Evolutionary conservation across 768 basidiomycete species (phyloP).

Genomic region (Lentinus brumalis): DNA sequence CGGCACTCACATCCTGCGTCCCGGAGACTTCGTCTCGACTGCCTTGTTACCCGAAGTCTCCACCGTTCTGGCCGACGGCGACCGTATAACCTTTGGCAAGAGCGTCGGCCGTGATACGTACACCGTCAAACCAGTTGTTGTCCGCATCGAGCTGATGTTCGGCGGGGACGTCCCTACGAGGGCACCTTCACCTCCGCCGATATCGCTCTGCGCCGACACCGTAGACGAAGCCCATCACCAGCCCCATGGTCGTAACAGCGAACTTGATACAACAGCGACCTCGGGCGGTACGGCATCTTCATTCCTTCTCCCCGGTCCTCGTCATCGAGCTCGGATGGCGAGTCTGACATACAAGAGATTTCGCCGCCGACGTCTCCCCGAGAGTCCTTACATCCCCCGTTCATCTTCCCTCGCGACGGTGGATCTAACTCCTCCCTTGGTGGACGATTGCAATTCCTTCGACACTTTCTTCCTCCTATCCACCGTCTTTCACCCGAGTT

Average conservation of each 20-base stretch:
- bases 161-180: slow-evolving; percentile 10
- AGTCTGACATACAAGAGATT: slow-evolving; percentile 30
- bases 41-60: slow-evolving; percentile 57
- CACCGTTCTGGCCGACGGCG: slow-evolving; percentile 62
- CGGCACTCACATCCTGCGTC: slow-evolving; percentile 67
- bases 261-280: slow-evolving; percentile 31
- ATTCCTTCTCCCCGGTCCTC: slow-evolving; percentile 38
- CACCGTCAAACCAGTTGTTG: slow-evolving; percentile 63
- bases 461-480: slow-evolving; percentile 24
- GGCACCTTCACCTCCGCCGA: slow-evolving; percentile 14
- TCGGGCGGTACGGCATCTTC: slow-evolving; percentile 69
- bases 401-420: background rate
- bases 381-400: background rate
- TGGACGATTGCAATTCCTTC: slow-evolving; percentile 20
- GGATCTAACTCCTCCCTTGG: background rate
- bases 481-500: background rate
- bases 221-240: slow-evolving; percentile 13
- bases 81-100: slow-evolving; percentile 78
- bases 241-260: background rate
- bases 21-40: slow-evolving; percentile 49
- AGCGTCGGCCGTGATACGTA: slow-evolving; percentile 63
- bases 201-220: slow-evolving; percentile 1
- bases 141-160: slow-evolving; percentile 58
- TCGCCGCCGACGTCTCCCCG: slow-evolving; percentile 17
- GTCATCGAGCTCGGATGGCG: slow-evolving; percentile 43